Evolutionary conservation across 2,329 filamentous ascomycete genomes (phyloP).

Genomic region (Penicillium sp.): DNA sequence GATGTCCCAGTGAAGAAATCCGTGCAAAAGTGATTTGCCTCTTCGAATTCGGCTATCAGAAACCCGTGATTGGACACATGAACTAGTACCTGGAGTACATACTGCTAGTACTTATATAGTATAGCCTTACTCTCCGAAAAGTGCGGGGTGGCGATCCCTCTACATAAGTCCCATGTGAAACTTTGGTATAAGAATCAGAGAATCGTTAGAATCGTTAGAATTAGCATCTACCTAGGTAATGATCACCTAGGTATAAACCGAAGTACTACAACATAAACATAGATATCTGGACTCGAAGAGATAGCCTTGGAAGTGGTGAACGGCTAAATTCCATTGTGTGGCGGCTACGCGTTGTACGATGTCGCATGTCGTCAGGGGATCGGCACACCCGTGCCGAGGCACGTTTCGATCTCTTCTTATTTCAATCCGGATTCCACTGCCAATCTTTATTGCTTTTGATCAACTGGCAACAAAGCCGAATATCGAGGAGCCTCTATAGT

Average conservation of each 20-base stretch:
- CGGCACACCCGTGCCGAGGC: slow-evolving; percentile 9
- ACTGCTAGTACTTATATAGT: not conserved
- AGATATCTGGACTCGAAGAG: not conserved
- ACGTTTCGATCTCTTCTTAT: not conserved
- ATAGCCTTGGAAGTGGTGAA: not conserved
- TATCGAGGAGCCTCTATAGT: not conserved
- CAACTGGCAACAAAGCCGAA: not conserved
- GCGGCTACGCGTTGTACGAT: not conserved
- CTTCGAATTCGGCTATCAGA: not conserved
- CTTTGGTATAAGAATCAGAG: not conserved
- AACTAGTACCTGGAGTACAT: not conserved
- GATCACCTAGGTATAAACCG: not conserved
- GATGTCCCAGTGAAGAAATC: slow-evolving; percentile 41
- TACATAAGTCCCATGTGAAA: not conserved
- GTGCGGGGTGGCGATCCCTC: not conserved
- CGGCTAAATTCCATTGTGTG: not conserved
- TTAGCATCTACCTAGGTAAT: not conserved
- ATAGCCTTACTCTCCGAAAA: not conserved
- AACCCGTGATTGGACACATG: not conserved
- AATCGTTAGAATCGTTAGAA: not conserved
- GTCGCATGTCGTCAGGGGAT: not conserved
- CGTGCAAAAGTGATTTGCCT: slow-evolving; percentile 2
- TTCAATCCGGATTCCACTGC: not conserved
- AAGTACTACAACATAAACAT: not conserved
- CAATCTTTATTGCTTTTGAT: not conserved